Base-by-base conservation (phyloP, 352 stramenopile genomes). In the Phytophthora podocarpi region DNA sequence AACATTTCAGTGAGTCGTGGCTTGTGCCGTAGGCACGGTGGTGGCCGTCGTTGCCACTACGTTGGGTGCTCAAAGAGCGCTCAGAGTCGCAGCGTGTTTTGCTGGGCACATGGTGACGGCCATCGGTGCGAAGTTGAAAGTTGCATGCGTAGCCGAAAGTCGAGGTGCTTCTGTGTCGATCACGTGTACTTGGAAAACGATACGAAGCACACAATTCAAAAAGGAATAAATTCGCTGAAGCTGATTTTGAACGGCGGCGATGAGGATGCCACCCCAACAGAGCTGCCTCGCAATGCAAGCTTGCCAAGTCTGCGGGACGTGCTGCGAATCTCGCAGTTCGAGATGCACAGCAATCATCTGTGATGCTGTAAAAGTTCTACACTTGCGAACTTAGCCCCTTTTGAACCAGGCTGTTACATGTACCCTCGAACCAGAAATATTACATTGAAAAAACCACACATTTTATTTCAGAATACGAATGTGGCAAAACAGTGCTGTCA, bases 1-100 rank as follows among this genome's bases (percentile, higher is more conserved):
- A 88, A 88, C 67, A 86, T 86, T 53, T 78, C 75, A 4, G 76
- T 86, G 46, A 86, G 76, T 50, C 71, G 77, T 9, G 81, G 81
- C 10, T 50, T 86, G 30, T 90, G 81, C 59, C 76, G 79, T 2
- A 71, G 74, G 15, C 81, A 91, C 55, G 81, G 81, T 13, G 81
- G 81, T 24, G 81, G 81, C 1, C 75, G 80, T 20, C 73, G 78
- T 10, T 91, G 81, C 61, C 76, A 82, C 16, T 47, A 82, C 21
- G 43, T 27, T 0, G 76, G 66, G 4, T 91, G 81, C 64, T 30
- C 59, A 21, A 87, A 85, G 36, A 67, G 79, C 11, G 80, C 79
- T 5, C 79, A 89, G 64, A 85, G 77, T 37, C 70, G 76, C 34
- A 84, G 80, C 20, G 63, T 84, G 42, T 82, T 80, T 30, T 90